Conservation (phyloP, 148 eudicot genomes). For the Amaranthus cruentus region DNA sequence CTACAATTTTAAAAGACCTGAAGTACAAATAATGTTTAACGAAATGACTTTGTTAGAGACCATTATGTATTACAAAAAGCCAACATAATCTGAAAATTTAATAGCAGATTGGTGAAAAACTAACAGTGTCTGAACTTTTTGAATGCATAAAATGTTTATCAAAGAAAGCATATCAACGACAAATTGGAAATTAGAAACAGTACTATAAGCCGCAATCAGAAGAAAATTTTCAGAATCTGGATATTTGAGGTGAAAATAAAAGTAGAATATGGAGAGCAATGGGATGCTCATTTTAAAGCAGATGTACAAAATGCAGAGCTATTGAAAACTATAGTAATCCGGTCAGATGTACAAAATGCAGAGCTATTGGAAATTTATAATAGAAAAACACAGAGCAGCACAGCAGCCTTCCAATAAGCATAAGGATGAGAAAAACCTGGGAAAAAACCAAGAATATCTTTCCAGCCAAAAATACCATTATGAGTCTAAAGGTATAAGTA, state of each 20-base stretch:
- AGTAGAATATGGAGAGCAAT: background rate
- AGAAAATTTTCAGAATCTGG: background rate
- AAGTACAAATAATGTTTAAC: background rate
- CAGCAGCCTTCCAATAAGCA: background rate
- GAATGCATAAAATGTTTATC: background rate
- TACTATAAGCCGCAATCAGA: background rate
- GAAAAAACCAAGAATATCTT: too few species aligned
- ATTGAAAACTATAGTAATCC: background rate
- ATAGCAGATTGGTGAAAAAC: background rate
- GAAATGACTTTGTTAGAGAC: background rate
- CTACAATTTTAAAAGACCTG: background rate
- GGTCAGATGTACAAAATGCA: background rate
- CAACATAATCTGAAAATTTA: background rate
- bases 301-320: too few species aligned
- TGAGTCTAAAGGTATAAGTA: background rate
- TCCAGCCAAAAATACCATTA: background rate
- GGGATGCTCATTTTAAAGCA: background rate
- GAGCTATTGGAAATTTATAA: background rate
- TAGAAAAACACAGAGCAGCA: too few species aligned
- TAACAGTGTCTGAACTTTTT: background rate
- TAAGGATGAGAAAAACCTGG: background rate
- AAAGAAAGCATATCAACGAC: conserved; percentile 1
- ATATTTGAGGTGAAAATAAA: background rate
- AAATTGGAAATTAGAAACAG: background rate
- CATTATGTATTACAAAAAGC: background rate